phyloP scores from a whole-genome alignment of 768 basidiomycete species.

The Trametes cingulata region DNA sequence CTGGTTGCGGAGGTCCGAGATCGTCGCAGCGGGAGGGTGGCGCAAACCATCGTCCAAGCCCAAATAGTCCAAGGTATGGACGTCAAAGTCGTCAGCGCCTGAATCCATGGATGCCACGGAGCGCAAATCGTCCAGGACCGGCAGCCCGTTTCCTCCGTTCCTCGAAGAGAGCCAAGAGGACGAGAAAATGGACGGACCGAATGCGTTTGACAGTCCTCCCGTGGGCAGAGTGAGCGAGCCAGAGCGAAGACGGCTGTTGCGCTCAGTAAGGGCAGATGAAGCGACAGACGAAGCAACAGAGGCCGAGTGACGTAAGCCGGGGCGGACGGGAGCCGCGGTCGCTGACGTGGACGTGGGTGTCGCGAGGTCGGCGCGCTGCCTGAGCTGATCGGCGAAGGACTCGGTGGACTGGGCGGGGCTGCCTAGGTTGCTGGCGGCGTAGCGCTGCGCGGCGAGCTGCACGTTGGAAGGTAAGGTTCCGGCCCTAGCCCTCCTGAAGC shows the following conservation, averaged over 20 bases:
- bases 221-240: constrained; percentile 89
- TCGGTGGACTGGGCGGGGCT: constrained; percentile 51
- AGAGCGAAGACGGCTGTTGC: constrained; percentile 84
- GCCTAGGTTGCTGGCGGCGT: constrained; percentile 61
- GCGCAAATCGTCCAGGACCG: constrained; percentile 77
- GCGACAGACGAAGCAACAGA: constrained; percentile 62
- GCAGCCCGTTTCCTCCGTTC: constrained; percentile 57
- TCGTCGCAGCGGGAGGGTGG: constrained; percentile 82
- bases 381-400: constrained; percentile 47
- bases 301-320: constrained; percentile 74
- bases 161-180: constrained; percentile 82
- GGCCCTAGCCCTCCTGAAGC: constrained; percentile 93
- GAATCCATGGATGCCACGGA: constrained; percentile 80
- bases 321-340: constrained; percentile 54
- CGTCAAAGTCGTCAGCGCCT: constrained; percentile 83
- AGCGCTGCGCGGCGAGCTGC: constrained; percentile 82
- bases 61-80: constrained; percentile 95
- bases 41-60: constrained; percentile 83
- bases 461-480: constrained; percentile 97
- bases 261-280: constrained; percentile 54
- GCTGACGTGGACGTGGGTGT: constrained; percentile 38
- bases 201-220: constrained; percentile 72
- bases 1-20: constrained; percentile 86
- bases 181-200: constrained; percentile 87
- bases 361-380: constrained; percentile 38